A percentile compares a stretch with the other conserved stretches of the same genome.
phyloP scores from a whole-genome alignment of 345 rosid species.

The Citrus medica region DNA sequence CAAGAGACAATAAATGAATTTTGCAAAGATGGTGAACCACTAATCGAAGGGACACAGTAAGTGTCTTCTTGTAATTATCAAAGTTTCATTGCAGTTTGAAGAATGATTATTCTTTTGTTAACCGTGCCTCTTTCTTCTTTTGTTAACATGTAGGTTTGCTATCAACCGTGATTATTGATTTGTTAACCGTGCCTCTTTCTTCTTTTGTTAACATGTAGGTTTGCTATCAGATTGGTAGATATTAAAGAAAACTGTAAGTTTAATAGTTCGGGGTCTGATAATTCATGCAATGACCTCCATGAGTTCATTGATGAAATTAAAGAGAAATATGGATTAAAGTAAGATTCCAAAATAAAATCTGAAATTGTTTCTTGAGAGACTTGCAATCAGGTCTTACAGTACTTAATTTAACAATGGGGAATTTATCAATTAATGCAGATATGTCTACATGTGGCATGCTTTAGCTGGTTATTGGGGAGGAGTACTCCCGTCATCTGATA shows the following conservation, averaged over 20 bases:
- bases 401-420: constrained; percentile 1
- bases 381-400: not conserved
- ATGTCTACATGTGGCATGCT: constrained; percentile 62
- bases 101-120: not conserved
- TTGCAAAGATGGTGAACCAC: constrained; percentile 31
- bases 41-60: constrained; percentile 40
- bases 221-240: constrained; percentile 46
- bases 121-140: constrained; percentile 6
- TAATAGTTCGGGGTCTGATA: constrained; percentile 29
- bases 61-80: constrained; percentile 8
- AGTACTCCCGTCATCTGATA: constrained; percentile 41
- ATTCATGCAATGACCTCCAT: constrained; percentile 18
- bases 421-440: constrained; percentile 31
- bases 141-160: constrained; percentile 40
- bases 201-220: constrained; percentile 29
- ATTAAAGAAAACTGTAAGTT: constrained; percentile 55
- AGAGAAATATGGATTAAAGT: constrained; percentile 38
- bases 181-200: constrained; percentile 3
- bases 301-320: constrained; percentile 36
- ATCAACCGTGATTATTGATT: not conserved
- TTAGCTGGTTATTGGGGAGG: constrained; percentile 70
- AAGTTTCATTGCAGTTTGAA: not conserved
- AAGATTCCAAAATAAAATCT: constrained; percentile 8
- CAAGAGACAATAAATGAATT: constrained; percentile 48
- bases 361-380: not conserved